phyloP scores from a whole-genome alignment of 352 stramenopile genomes.

The Albugo candida region DNA sequence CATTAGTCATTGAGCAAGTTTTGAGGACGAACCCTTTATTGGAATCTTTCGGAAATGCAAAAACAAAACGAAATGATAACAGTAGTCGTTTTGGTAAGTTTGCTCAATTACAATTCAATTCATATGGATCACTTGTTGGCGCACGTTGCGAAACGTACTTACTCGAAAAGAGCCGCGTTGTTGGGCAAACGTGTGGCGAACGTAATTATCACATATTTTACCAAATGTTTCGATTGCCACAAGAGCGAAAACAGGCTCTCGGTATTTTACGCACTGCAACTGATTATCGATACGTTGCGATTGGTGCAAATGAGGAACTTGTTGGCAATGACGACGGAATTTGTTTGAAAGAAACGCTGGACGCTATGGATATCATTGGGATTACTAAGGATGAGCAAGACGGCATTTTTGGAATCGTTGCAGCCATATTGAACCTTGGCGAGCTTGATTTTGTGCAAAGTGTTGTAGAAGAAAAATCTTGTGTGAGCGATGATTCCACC shows the following conservation, averaged over 20 bases:
- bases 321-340: slow-evolving; percentile 48
- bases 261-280: slow-evolving; percentile 31
- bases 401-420: slow-evolving; percentile 86
- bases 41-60: slow-evolving; percentile 62
- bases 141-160: slow-evolving; percentile 84
- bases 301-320: slow-evolving; percentile 26
- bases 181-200: slow-evolving; percentile 79
- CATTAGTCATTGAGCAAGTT: slow-evolving; percentile 59
- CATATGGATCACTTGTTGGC: slow-evolving; percentile 31
- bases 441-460: slow-evolving; percentile 83
- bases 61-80: slow-evolving; percentile 75
- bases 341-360: slow-evolving; percentile 67
- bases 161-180: slow-evolving; percentile 90
- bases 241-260: slow-evolving; percentile 25
- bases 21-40: slow-evolving; percentile 57
- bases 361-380: slow-evolving; percentile 79
- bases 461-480: slow-evolving; percentile 26
- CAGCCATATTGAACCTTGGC: slow-evolving; percentile 92
- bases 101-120: slow-evolving; percentile 58
- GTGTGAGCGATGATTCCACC: slow-evolving; percentile 34
- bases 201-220: slow-evolving; percentile 99
- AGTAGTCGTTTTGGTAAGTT: slow-evolving; percentile 67
- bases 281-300: slow-evolving; percentile 65
- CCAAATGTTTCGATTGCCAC: slow-evolving; percentile 66
- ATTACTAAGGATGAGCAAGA: slow-evolving; percentile 79